Conservation (phyloP, 148 eudicot genomes). For the Oxyria digyna region DNA sequence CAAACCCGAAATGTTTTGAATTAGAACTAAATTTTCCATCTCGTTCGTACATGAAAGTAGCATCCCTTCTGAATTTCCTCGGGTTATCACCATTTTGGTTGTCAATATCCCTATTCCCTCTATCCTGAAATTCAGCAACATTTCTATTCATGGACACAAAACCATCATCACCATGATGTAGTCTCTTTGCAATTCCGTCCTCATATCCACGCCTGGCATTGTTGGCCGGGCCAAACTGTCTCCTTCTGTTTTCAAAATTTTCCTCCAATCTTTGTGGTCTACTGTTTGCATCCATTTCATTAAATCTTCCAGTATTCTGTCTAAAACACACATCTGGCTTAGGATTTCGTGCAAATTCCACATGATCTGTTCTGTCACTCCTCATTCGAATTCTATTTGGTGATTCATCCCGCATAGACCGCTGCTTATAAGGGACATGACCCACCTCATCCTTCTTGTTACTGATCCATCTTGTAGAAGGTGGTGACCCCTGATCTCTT, state of each 20-base stretch:
- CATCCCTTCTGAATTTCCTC: slow-evolving; percentile 26
- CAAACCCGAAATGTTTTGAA: slow-evolving; percentile 17
- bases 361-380: slow-evolving; percentile 10
- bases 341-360: neutral
- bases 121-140: slow-evolving; percentile 21
- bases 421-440: slow-evolving; percentile 21
- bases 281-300: slow-evolving; percentile 18
- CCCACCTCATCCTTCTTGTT: slow-evolving; percentile 23
- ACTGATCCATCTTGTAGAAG: slow-evolving; percentile 21
- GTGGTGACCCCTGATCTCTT: slow-evolving; percentile 28
- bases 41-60: slow-evolving; percentile 12
- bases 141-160: slow-evolving; percentile 16
- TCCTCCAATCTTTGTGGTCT: slow-evolving; percentile 25
- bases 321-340: slow-evolving; percentile 12
- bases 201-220: slow-evolving; percentile 17
- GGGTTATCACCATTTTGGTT: slow-evolving; percentile 20
- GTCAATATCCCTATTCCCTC: slow-evolving; percentile 21
- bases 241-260: slow-evolving; percentile 23
- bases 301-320: slow-evolving; percentile 16
- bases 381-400: slow-evolving; percentile 18
- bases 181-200: slow-evolving; percentile 19
- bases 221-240: slow-evolving; percentile 14
- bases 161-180: slow-evolving; percentile 19
- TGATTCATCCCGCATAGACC: slow-evolving; percentile 16
- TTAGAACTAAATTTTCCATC: slow-evolving; percentile 17